Conservation (phyloP, 768 basidiomycete genomes). For the Tricholoma saponaceum region DNA sequence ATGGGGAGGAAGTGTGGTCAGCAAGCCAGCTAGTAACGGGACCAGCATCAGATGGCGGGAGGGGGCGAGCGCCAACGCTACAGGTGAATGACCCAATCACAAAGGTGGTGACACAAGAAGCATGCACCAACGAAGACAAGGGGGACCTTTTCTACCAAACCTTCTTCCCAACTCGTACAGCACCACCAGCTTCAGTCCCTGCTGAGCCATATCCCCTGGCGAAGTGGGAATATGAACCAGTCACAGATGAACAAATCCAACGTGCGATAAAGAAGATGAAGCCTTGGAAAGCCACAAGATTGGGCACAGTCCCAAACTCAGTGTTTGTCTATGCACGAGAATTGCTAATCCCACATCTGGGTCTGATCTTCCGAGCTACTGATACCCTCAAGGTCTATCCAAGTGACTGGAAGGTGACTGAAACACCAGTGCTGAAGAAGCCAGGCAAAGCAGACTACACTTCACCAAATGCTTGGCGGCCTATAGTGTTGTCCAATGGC, state of each 20-base stretch:
- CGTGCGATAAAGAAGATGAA: too few species aligned
- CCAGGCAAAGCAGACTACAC: conserved; percentile 31
- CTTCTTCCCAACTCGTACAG: not conserved
- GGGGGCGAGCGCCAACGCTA: conserved; percentile 20
- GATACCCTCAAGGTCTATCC: conserved; percentile 23
- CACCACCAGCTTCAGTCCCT: not conserved
- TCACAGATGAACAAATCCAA: too few species aligned
- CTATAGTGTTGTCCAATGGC: conserved; percentile 25
- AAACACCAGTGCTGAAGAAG: conserved; percentile 29
- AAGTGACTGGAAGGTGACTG: conserved; percentile 16
- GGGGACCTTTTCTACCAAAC: not conserved
- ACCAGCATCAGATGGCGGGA: conserved; percentile 21
- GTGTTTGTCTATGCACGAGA: not conserved
- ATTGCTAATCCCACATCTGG: conserved; percentile 20
- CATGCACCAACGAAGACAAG: not conserved
- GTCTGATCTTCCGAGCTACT: conserved; percentile 24
- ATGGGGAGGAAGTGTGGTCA: not conserved
- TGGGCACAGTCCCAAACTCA: not conserved
- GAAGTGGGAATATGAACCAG: not conserved
- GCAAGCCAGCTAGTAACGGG: conserved; percentile 7
- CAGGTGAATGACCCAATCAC: conserved; percentile 5
- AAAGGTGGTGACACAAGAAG: not conserved
- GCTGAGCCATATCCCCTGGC: not conserved
- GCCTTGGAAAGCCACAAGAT: too few species aligned
- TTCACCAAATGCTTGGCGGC: conserved; percentile 26